Conservation (phyloP, 2,329 filamentous ascomycete genomes). For the Paracoccidioides lutzii region DNA sequence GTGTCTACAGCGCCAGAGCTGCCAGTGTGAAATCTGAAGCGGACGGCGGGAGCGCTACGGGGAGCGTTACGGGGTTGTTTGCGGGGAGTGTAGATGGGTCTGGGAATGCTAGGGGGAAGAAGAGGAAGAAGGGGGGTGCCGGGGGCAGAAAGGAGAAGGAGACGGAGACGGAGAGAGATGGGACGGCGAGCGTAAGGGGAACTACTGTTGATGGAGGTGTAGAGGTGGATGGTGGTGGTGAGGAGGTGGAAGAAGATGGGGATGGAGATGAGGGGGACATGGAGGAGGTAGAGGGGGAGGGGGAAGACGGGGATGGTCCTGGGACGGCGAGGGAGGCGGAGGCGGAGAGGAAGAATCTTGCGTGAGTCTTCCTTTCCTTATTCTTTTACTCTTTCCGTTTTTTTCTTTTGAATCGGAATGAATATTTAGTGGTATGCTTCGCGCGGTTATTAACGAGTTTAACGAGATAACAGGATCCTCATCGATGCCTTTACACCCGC, state of each 20-base stretch:
- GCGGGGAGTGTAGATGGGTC: conserved; percentile 26
- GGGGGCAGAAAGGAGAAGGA: conserved; percentile 29
- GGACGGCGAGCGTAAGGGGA: conserved; percentile 20
- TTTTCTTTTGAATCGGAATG: conserved; percentile 1
- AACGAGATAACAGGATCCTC: conserved; percentile 23
- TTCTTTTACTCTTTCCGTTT: neutral
- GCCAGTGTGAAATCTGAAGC: conserved; percentile 8
- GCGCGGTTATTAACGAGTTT: neutral
- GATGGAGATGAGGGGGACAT: conserved; percentile 37
- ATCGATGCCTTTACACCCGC: conserved; percentile 36
- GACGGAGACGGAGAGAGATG: conserved; percentile 25
- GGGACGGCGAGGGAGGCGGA: conserved; percentile 39
- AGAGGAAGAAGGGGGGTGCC: conserved; percentile 24
- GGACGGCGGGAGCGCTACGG: conserved; percentile 30
- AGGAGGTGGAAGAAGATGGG: conserved; percentile 26
- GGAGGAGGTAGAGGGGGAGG: conserved; percentile 38
- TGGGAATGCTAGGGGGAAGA: conserved; percentile 20
- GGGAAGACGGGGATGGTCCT: conserved; percentile 33
- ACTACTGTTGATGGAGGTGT: conserved; percentile 20
- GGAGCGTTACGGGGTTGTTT: conserved; percentile 31
- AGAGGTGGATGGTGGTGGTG: conserved; percentile 16
- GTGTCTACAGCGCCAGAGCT: conserved; percentile 16
- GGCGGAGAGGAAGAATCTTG: conserved; percentile 39
- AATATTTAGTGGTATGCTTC: neutral
- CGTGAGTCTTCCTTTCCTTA: conserved; percentile 23